Evolutionary conservation across 2,329 filamentous ascomycete species (phyloP).

Genomic region (Aspergillus sojae): DNA sequence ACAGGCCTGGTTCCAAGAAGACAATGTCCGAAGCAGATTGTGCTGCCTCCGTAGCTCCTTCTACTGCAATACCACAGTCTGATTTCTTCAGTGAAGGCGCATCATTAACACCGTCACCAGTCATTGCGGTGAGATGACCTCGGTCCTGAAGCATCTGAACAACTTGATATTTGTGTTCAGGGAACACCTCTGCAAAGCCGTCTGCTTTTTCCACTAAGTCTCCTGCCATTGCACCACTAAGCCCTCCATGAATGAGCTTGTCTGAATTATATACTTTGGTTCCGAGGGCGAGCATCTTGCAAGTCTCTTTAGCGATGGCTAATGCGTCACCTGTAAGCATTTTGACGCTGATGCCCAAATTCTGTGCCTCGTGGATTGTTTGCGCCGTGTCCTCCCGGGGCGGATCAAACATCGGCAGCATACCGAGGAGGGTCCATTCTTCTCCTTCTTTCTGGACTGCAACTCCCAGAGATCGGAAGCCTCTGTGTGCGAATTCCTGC

Average conservation of each 20-base stretch:
- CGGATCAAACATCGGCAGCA: conserved; percentile 80
- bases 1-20: conserved; percentile 71
- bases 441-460: conserved; percentile 76
- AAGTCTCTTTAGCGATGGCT: conserved; percentile 79
- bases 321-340: conserved; percentile 81
- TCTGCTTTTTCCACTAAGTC: conserved; percentile 75
- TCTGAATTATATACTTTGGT: conserved; percentile 82
- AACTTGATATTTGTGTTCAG: conserved; percentile 75
- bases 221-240: conserved; percentile 72
- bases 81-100: conserved; percentile 74
- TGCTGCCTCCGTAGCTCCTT: conserved; percentile 71
- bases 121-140: conserved; percentile 74
- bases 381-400: conserved; percentile 77
- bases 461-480: conserved; percentile 78
- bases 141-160: conserved; percentile 75
- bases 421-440: conserved; percentile 72
- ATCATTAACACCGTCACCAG: conserved; percentile 75
- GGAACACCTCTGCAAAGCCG: conserved; percentile 74
- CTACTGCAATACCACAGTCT: conserved; percentile 73
- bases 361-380: conserved; percentile 74
- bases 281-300: conserved; percentile 77
- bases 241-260: conserved; percentile 74
- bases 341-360: conserved; percentile 75
- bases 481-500: conserved; percentile 74
- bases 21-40: conserved; percentile 75